A percentile compares a stretch with the other conserved stretches of the same genome.
These are phyloP conservation scores for Ampelomyces quisqualis DNA, from an alignment of 2,329 filamentous ascomycete species.

Conservation along the genomic window DNA sequence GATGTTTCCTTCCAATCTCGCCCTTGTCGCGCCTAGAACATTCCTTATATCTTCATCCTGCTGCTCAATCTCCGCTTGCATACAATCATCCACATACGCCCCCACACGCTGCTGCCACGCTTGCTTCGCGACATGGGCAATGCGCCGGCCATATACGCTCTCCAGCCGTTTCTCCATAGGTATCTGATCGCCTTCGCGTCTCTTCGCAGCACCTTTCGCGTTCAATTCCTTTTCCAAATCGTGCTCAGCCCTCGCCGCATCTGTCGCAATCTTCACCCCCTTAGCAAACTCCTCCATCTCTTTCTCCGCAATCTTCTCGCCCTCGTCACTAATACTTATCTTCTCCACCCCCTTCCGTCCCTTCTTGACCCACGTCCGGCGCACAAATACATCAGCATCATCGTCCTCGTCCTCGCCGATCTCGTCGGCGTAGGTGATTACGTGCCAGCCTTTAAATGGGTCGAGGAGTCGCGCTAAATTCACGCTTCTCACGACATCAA, in stretches of 20 bases:
- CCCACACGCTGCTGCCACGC: background rate
- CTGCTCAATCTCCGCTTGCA: too few species aligned
- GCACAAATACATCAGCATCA: background rate
- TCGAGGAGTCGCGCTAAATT: constrained; percentile 20
- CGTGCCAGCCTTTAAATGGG: constrained; percentile 17
- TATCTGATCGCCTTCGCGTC: background rate
- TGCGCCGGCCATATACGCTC: background rate
- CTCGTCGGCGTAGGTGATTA: constrained; percentile 21
- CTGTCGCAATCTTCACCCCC: background rate
- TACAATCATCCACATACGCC: background rate
- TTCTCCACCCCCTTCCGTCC: too few species aligned
- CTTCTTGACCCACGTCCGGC: background rate
- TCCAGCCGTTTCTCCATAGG: background rate
- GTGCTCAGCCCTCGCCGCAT: too few species aligned
- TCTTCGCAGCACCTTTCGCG: background rate
- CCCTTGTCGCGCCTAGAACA: background rate
- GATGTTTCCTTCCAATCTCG: background rate
- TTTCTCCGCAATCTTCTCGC: background rate
- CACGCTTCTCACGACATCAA: constrained; percentile 20
- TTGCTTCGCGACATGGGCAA: background rate
- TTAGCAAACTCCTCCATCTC: background rate
- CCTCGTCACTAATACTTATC: background rate
- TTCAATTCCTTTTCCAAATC: background rate
- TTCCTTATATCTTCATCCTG: too few species aligned
- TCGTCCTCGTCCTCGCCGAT: background rate